Base-by-base conservation (phyloP, 2,329 filamentous ascomycete genomes). In the Colletotrichum orchidophilum region DNA sequence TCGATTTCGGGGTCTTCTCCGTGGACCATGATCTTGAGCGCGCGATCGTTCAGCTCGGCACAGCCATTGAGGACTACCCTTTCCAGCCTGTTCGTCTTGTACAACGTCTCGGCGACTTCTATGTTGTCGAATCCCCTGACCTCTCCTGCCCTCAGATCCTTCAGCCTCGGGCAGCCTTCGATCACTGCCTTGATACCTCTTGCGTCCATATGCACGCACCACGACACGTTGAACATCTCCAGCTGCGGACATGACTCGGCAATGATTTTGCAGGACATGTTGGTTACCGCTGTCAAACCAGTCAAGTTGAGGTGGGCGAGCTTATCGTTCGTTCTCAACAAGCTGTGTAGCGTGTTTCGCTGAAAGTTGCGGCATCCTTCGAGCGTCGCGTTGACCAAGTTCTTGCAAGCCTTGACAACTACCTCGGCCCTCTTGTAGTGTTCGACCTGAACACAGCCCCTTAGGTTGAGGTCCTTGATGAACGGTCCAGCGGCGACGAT, bases 291-390 rank as follows among this genome's bases (percentile, higher is more conserved):
- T 2, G 90, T 85, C 72, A 98, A 86, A 0, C 95, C 95, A 1
- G 94, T 94, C 46, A 99, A 84, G 77, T 98, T 98, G 76, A 98
- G 87, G 76, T 94, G 91, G n/a, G 93, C 88, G 42, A 99, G 87
- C 63, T 90, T 90, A 66, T 88, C 87, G 79, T 98, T 98, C 64
- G 90, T 90, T 65, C 83, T 85, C 58, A 96, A 85, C 9, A 99
- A 85, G 77, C 90, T 93, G 80, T 94, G 93, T 67, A 98, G 87
- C 1, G 95, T 93, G 3, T 90, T 89, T 42, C 90, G 90, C 69
- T 93, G 90, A 75, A 97, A 93, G 73, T 97, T 96, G 53, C 92
- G 90, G 78, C 95, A 97, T 5, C 95, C 96, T 82, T 98, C 94
- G 18, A 98, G 87, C 1, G 93, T 97, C 63, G 95, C 93, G 77